Evolutionary conservation across 352 stramenopile species (phyloP), one percentile per base, ranked within the genome.

Genomic region (Globisporangium lucens): DNA sequence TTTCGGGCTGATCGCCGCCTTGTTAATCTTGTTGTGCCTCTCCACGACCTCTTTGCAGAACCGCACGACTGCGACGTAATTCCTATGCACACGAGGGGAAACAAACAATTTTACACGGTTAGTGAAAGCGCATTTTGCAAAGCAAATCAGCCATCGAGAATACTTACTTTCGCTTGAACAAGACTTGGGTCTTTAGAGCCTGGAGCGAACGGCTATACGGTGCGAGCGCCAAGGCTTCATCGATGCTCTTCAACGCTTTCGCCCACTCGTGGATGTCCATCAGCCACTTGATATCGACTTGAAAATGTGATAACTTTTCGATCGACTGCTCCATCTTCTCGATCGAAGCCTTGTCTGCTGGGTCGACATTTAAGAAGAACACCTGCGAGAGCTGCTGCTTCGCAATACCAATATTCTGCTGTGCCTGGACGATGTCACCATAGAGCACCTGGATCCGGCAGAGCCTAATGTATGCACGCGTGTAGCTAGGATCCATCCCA

Each of bases 81-180:
- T 83, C 64, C 85, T 93, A 60, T 13, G 29, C 56, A 49, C 20
- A n/a, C 3, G 8, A n/a, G 7, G 33, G 20, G n/a, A 61, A n/a
- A 38, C 4, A 63, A n/a, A 47, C 29, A 71, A 56, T 12, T 30
- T 56, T 12, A 58, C 27, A 46, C 30, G 10, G 53, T 63, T n/a
- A 30, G 52, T 22, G 33, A 66, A 30, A 46, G 43, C 4, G 29
- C 35, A 33, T 49, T 17, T 12, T 1, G 63, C 20, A 67, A 52
- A 49, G 12, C 47, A 57, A 24, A 2, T 29, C 46, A 64, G 17
- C 63, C 13, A 55, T 12, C 1, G 53, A 58, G 2, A 60, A 53
- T 29, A 80, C 77, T 29, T 79, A 93, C 85, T 83, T 89, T 81
- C 85, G 76, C 51, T 82, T 66, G 38, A 94, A 80, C 12, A 95